Evolutionary conservation across 2,329 filamentous ascomycete genomes (phyloP).

Genomic region (Monosporascus sp.): DNA sequence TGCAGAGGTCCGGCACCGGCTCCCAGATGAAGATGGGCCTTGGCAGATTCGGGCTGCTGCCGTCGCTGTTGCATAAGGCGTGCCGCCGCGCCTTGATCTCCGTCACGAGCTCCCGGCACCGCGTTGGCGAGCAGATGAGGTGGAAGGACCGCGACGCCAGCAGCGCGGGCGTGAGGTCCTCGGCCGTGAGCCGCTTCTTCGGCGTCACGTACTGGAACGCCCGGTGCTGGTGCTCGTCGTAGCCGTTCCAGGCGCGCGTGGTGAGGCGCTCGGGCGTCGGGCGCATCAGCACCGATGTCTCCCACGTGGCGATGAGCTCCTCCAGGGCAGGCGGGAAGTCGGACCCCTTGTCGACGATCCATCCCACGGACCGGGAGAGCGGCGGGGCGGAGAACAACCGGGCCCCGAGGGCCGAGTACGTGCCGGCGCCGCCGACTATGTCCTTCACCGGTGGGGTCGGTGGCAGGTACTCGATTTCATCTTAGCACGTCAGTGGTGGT

Average conservation of each 20-base stretch:
- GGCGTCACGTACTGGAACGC: conserved; percentile 85
- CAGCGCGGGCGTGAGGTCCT: conserved; percentile 61
- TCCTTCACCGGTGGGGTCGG: conserved; percentile 63
- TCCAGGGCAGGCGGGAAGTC: conserved; percentile 73
- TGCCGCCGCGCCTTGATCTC: conserved; percentile 60
- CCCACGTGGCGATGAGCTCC: conserved; percentile 64
- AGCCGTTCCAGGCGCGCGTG: conserved; percentile 90
- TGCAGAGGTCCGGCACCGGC: conserved; percentile 84
- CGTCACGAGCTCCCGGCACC: conserved; percentile 70
- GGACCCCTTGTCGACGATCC: conserved; percentile 84
- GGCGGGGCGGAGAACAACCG: conserved; percentile 74
- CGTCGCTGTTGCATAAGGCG: conserved; percentile 23
- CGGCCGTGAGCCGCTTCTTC: conserved; percentile 72
- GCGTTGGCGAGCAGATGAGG: conserved; percentile 73
- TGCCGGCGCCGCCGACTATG: conserved; percentile 82
- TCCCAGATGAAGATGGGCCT: conserved; percentile 87
- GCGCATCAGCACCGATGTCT: conserved; percentile 67
- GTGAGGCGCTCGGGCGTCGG: conserved; percentile 63
- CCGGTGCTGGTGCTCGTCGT: conserved; percentile 63
- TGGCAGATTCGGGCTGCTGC: conserved; percentile 21
- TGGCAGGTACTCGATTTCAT: conserved; percentile 83
- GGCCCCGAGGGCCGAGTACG: conserved; percentile 82
- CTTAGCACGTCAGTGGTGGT: conserved; percentile 38
- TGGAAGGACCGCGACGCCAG: conserved; percentile 76
- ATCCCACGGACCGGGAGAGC: conserved; percentile 65